Evolutionary conservation across 345 rosid species (phyloP).

Genomic region (Fremontodendron californicum): DNA sequence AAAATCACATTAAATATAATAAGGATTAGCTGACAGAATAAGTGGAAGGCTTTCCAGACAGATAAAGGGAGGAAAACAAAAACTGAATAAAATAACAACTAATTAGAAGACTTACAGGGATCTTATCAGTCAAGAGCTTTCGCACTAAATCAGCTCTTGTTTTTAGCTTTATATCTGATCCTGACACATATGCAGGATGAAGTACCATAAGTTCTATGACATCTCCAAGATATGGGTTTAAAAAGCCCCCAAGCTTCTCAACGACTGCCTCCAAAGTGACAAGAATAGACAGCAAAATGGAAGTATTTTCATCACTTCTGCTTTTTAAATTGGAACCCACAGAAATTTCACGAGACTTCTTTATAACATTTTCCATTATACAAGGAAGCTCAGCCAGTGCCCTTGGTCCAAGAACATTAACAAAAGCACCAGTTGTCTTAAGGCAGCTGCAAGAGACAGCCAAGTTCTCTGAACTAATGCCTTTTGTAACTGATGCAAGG

Average conservation of each 20-base stretch:
- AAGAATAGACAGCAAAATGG: slow-evolving; percentile 63
- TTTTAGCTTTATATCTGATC: slow-evolving; percentile 58
- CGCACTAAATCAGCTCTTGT: slow-evolving; percentile 62
- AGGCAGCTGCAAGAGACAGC: slow-evolving; percentile 76
- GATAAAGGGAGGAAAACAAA: not conserved
- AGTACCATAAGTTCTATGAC: slow-evolving; percentile 62
- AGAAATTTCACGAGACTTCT: slow-evolving; percentile 36
- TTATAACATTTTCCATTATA: slow-evolving; percentile 61
- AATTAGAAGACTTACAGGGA: slow-evolving; percentile 58
- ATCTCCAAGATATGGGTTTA: slow-evolving; percentile 82
- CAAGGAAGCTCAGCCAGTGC: slow-evolving; percentile 71
- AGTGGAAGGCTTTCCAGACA: not conserved
- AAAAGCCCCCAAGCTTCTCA: slow-evolving; percentile 86
- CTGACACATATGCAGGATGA: slow-evolving; percentile 50
- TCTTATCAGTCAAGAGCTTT: slow-evolving; percentile 59
- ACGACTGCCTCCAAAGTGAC: slow-evolving; percentile 73
- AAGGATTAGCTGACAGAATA: not conserved
- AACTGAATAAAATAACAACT: not conserved
- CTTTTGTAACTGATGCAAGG: slow-evolving; percentile 57
- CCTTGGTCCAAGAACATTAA: slow-evolving; percentile 82
- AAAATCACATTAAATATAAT: slow-evolving; percentile 6
- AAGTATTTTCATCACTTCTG: slow-evolving; percentile 24
- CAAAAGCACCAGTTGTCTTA: slow-evolving; percentile 63
- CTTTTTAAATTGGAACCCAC: slow-evolving; percentile 16
- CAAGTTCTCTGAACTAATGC: slow-evolving; percentile 52